Percentiles rank a stretch among this genome's conserved stretches.
Conservation (phyloP, 768 basidiomycete genomes). For the Exidia glandulosa region DNA sequence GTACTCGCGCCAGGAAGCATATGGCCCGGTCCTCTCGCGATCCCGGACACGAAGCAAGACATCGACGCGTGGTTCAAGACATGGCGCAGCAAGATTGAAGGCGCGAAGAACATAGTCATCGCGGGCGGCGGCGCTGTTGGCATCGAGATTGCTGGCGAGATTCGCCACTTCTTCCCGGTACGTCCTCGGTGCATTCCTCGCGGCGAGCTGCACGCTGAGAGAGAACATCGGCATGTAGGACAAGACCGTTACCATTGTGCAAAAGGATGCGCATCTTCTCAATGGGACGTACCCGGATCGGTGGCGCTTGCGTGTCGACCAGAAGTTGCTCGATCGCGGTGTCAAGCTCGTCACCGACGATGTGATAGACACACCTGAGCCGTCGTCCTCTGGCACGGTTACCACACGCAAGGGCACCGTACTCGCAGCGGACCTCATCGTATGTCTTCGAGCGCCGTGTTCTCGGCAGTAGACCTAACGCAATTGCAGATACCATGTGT, state of each 20-base stretch:
- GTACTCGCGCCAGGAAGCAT: slow-evolving; percentile 48
- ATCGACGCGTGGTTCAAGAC: slow-evolving; percentile 19
- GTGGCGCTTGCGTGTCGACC: slow-evolving; percentile 5
- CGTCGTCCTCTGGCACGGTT: background rate
- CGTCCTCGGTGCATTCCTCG: slow-evolving; percentile 7
- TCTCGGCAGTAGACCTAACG: background rate
- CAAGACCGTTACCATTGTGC: slow-evolving; percentile 54
- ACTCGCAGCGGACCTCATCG: slow-evolving; percentile 9
- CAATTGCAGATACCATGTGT: slow-evolving; percentile 5
- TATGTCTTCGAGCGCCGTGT: background rate
- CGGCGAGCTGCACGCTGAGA: background rate
- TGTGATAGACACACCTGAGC: slow-evolving; percentile 8
- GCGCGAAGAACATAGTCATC: slow-evolving; percentile 31
- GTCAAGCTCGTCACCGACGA: slow-evolving; percentile 41
- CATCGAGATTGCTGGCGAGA: slow-evolving; percentile 35
- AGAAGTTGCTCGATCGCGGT: slow-evolving; percentile 2
- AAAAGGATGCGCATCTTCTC: slow-evolving; percentile 20
- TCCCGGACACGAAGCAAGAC: slow-evolving; percentile 24
- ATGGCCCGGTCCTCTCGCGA: slow-evolving; percentile 39
- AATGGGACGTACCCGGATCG: slow-evolving; percentile 8
- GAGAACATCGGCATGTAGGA: slow-evolving; percentile 13
- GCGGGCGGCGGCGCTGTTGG: slow-evolving; percentile 50
- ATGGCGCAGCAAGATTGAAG: slow-evolving; percentile 22
- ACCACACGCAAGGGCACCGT: slow-evolving; percentile 6
- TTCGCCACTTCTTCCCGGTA: slow-evolving; percentile 31